Base-by-base conservation (phyloP, 2,329 filamentous ascomycete genomes). In the Fusarium graminum region DNA sequence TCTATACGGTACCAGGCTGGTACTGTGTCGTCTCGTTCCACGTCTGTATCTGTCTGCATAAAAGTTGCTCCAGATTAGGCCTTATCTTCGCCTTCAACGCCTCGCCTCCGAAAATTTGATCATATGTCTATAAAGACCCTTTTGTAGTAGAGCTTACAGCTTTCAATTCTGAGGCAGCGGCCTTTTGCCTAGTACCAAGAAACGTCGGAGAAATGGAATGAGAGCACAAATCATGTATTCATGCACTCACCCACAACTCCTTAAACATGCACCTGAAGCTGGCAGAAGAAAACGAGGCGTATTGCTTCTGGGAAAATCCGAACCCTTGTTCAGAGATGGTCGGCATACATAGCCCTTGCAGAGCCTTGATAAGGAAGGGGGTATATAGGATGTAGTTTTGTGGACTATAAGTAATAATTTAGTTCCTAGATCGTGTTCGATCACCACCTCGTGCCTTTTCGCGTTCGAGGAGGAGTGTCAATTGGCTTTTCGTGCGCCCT, bases 401-500 rank as follows among this genome's bases (percentile, higher is more conserved):
- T 30, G 51, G 49, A 52, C 36, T 52, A 59, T 56, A 53, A 43
- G 51, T 29, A 55, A 43, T 42, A 28, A 43, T 61, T 70, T 73
- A 77, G 58, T 62, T 70, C 58, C 65, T 75, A 29, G 67, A 65
- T 52, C 70, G 65, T 17, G 68, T 39, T 51, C 75, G 74, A 17
- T 75, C 74, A 17, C 68, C 68, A 38, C 63, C 72, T 45, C 77
- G 74, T 14, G 74, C 76, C 67, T 81, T 84, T 63, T 85, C 85
- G 34, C 83, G 81, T 67, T 87, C 84, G 19, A 89, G 77, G 2
- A 89, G 77, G 6, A 89, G 76, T 11, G 83, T 84, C 28, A 89
- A 77, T 71, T 89, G 86, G 68, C 86, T 88, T 74, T 83, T 87
- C n/a, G 86, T 85, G 57, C 85, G 80, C n/a, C 80, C 85, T 46